Evolutionary conservation across 2,329 filamentous ascomycete genomes (phyloP).

Genomic region (Aspergillus sergii): DNA sequence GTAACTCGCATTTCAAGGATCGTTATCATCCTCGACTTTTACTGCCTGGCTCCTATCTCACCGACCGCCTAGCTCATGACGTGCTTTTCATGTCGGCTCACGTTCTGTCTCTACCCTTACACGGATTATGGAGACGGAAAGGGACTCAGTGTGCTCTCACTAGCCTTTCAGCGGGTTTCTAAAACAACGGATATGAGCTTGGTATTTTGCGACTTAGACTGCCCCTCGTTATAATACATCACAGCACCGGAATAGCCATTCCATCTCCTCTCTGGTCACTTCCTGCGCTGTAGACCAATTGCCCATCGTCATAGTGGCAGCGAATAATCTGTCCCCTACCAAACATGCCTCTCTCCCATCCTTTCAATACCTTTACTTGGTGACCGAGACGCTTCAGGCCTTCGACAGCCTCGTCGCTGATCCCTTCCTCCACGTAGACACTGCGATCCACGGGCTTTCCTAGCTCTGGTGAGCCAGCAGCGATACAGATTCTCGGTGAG

Average conservation of each 20-base stretch:
- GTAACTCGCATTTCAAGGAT: too few species aligned
- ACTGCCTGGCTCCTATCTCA: too few species aligned
- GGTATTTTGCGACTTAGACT: too few species aligned
- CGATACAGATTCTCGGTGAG: conserved; percentile 86
- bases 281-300: conserved; percentile 79
- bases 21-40: too few species aligned
- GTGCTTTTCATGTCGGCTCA: too few species aligned
- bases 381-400: conserved; percentile 73
- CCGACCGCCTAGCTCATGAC: too few species aligned
- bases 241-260: conserved; percentile 56
- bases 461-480: conserved; percentile 67
- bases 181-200: too few species aligned
- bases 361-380: conserved; percentile 68
- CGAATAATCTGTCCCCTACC: conserved; percentile 86
- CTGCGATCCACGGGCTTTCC: conserved; percentile 62
- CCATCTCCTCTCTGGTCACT: conserved; percentile 90
- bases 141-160: too few species aligned
- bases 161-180: too few species aligned
- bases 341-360: conserved; percentile 69
- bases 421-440: conserved; percentile 82
- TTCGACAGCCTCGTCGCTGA: conserved; percentile 67
- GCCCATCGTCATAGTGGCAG: conserved; percentile 73
- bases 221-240: not conserved
- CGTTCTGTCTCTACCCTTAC: too few species aligned
- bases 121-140: too few species aligned